Evolutionary conservation across 176 grass and related monocot species (phyloP), one percentile per base, ranked within the genome.

Genomic region (Microstegium vimineum): DNA sequence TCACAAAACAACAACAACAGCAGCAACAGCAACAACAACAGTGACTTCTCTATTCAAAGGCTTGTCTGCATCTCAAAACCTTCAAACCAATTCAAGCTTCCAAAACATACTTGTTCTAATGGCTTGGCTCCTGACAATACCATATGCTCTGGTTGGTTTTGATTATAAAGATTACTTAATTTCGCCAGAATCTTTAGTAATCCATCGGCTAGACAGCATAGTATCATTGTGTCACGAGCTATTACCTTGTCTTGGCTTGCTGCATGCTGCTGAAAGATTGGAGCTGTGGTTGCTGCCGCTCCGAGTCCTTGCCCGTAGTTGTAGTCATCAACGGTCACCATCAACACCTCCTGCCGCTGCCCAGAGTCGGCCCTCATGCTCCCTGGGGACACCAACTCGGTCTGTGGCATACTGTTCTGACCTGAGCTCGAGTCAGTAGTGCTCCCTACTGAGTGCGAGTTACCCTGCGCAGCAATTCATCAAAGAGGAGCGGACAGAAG

Each of bases 351-450:
- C 60, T 94, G 77, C 54, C 77, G 82, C 85, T 90, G 85, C 15
- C 75, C 82, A 79, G 82, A 90, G 74, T 80, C 79, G 69, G 68
- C 70, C 81, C 78, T 85, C 47, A 57, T 82, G 86, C 89, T 91
- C 31, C 66, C 87, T 85, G 89, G 81, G 52, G 89, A 87, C 62
- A 80, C 89, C 83, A 88, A 61, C 76, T 88, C 90, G 46, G 86
- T 67, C 78, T 88, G 86, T 71, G 87, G 84, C 72, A 78, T 81
- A 85, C 84, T 83, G 76, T 91, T 86, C 69, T 90, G 91, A 25
- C 84, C 96, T 88, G 93, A 99, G 76, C 89, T 88, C 62, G 89
- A 90, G 32, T 91, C 96, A 83, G 87, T 82, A 77, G 84, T 95
- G 89, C 93, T 98, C 73, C 84, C 90, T 85, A 84, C 90, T 78